phyloP scores from a whole-genome alignment of 805 yeast species.

The Candida andamanensis region DNA sequence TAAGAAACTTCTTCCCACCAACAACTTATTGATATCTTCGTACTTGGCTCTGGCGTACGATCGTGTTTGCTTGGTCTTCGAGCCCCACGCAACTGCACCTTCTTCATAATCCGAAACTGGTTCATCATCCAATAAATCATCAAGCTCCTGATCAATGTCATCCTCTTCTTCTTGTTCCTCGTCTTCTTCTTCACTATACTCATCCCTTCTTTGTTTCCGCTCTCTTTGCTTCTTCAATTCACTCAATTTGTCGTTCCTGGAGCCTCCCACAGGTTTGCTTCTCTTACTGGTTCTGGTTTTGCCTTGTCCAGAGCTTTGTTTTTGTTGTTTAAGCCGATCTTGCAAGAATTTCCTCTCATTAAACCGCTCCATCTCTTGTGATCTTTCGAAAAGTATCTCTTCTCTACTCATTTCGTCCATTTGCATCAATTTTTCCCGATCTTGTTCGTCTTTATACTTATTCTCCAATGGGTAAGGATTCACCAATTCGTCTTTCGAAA shows the following conservation, averaged over 20 bases:
- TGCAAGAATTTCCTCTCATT: conserved; percentile 80
- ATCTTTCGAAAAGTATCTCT: conserved; percentile 83
- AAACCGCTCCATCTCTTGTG: conserved; percentile 84
- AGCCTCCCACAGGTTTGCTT: conserved; percentile 22
- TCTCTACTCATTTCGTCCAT: conserved; percentile 94
- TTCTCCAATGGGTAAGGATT: conserved; percentile 95
- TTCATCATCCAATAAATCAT: conserved; percentile 21
- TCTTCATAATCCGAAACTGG: conserved; percentile 24
- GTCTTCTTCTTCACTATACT: conserved; percentile 34
- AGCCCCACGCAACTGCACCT: conserved; percentile 34
- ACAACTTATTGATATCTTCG: conserved; percentile 64
- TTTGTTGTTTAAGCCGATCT: conserved; percentile 66
- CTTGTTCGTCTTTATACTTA: conserved; percentile 78
- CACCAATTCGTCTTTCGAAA: conserved; percentile 33
- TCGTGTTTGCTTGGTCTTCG: conserved; percentile 15
- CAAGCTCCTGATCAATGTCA: conserved; percentile 31
- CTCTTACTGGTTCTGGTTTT: conserved; percentile 38
- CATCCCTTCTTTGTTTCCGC: conserved; percentile 42
- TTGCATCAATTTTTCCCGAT: conserved; percentile 56
- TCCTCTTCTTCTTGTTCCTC: conserved; percentile 40
- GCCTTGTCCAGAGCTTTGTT: conserved; percentile 13
- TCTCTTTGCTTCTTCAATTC: conserved; percentile 76
- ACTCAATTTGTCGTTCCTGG: conserved; percentile 53
- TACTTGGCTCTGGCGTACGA: conserved; percentile 38
- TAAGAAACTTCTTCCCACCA: conserved; percentile 73